A percentile compares a stretch with the other conserved stretches of the same genome.
Conservation (phyloP, 257 asterid species). For the Linderniella brevidens region DNA sequence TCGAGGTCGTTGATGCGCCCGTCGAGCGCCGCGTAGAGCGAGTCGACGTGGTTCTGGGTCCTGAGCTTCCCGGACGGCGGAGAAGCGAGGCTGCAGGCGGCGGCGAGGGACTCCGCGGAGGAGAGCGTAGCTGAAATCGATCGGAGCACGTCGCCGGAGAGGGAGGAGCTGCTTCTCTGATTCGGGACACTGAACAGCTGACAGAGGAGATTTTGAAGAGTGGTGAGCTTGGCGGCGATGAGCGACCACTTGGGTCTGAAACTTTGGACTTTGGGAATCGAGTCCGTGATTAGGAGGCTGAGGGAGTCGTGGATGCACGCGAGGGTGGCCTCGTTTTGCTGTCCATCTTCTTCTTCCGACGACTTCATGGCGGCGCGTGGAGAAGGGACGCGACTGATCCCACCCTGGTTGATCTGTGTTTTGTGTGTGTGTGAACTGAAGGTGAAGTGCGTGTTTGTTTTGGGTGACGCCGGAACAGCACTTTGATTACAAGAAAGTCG, state of each 20-base stretch:
- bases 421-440: no score
- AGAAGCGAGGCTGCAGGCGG: constrained; percentile 26
- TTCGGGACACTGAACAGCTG: constrained; percentile 18
- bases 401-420: no score
- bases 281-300: constrained; percentile 22
- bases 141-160: constrained; percentile 39
- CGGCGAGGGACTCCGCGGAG: constrained; percentile 29
- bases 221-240: constrained; percentile 33
- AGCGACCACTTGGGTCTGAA: constrained; percentile 68
- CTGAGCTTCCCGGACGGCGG: constrained; percentile 56
- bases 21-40: constrained; percentile 44
- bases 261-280: constrained; percentile 38
- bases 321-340: constrained; percentile 11
- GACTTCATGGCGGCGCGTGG: constrained; percentile 27
- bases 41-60: constrained; percentile 69
- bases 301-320: constrained; percentile 13
- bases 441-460: no score
- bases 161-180: constrained; percentile 16
- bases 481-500: no score
- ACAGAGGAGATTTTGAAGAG: constrained; percentile 35
- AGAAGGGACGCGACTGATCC: not conserved
- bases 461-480: no score
- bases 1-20: constrained; percentile 48
- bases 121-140: constrained; percentile 37
- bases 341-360: constrained; percentile 13